Percentiles rank a stretch among this genome's conserved stretches.
Conservation (phyloP, 169 alveolate genomes). For the Toxoplasma gondii region DNA sequence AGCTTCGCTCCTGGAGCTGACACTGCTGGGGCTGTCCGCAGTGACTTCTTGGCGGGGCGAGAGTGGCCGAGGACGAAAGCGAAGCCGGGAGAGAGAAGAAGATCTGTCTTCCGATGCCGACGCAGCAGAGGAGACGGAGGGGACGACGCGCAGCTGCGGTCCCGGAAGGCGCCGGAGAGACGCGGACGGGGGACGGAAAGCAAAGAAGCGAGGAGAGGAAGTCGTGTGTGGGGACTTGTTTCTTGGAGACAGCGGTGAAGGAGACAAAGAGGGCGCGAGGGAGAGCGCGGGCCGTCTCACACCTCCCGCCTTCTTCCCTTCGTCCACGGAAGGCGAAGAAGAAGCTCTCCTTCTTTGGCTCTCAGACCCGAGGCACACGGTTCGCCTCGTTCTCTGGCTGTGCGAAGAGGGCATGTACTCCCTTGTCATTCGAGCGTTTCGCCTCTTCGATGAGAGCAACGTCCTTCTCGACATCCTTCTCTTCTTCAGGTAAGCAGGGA, state of each 20-base stretch:
- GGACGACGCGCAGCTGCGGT: background rate
- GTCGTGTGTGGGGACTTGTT: background rate
- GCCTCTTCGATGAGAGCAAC: constrained; percentile 47
- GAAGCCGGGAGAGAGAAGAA: background rate
- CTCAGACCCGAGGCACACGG: constrained; percentile 43
- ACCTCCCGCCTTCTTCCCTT: constrained; percentile 25
- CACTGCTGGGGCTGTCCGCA: constrained; percentile 34
- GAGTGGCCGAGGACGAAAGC: background rate
- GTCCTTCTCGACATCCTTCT: constrained; percentile 43
- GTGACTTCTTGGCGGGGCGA: background rate
- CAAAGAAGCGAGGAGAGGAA: background rate
- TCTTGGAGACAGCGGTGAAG: background rate
- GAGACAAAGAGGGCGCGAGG: background rate
- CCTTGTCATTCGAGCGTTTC: constrained; percentile 59
- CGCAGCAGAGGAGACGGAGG: background rate
- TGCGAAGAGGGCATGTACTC: constrained; percentile 38
- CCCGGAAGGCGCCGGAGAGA: background rate
- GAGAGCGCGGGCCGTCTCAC: background rate
- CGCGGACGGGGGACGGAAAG: background rate
- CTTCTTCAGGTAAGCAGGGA: constrained; percentile 48
- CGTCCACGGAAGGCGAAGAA: constrained; percentile 51
- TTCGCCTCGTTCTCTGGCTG: constrained; percentile 17
- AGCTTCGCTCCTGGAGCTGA: constrained; percentile 25
- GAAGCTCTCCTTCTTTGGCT: constrained; percentile 45
- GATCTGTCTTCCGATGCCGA: background rate